Percentiles rank a stretch among this genome's conserved stretches.
Conservation (phyloP, 306 rosid species). For the Rosa lucieae region DNA sequence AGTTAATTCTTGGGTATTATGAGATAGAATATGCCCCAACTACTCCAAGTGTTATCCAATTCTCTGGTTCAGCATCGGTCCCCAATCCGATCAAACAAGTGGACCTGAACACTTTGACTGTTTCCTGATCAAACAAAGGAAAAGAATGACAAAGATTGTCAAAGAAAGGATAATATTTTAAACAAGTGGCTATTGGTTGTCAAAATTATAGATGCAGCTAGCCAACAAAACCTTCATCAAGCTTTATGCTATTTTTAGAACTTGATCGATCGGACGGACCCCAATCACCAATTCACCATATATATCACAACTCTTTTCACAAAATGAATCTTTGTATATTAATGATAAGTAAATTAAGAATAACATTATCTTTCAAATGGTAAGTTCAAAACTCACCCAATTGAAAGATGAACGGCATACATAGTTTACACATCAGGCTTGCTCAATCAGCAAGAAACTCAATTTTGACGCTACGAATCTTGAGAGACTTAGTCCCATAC, state of each 20-base stretch:
- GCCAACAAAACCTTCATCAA: not conserved
- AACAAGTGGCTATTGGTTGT: not conserved
- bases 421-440: not conserved
- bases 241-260: not conserved
- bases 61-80: not conserved
- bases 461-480: conserved; percentile 46
- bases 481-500: conserved; percentile 41
- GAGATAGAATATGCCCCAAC: too few relatives aligned
- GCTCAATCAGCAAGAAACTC: conserved; percentile 24
- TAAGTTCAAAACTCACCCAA: not conserved
- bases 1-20: too few relatives aligned
- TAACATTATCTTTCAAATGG: not conserved
- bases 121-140: too few relatives aligned
- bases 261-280: not conserved
- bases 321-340: not conserved
- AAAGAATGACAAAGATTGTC: not conserved
- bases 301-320: not conserved
- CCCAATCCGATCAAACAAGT: not conserved
- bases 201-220: not conserved
- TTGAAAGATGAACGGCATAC: not conserved
- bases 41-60: not conserved
- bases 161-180: not conserved
- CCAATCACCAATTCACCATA: not conserved
- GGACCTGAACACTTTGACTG: not conserved
- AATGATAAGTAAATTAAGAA: not conserved